Evolutionary conservation across 805 yeast species (phyloP), one percentile per base, ranked within the genome.

Genomic region (Nakazawaea siamensis): DNA sequence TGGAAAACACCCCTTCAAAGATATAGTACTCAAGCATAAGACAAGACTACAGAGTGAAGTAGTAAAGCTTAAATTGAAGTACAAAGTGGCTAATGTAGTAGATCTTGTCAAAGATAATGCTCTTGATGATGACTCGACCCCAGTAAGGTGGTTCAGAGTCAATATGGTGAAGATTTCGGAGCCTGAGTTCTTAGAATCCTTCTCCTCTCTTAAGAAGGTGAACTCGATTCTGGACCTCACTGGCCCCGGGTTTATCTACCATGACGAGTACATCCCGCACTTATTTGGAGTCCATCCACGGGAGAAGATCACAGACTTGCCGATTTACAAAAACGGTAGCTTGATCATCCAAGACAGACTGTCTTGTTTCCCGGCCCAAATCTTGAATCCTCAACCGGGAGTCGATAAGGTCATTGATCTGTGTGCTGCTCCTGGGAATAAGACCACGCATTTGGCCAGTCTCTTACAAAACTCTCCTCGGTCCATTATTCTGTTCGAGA

Each of bases 371-470:
- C 99, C 99, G 0, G 96, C 94, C 0, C 76, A 74, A 41, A 87
- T 92, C 18, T 58, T 92, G 31, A 65, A 73, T 42, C 84, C 90
- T 1, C 37, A 52, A 1, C 64, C 72, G 4, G 80, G 78, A 29
- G 39, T 32, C 9, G 79, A 71, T 39, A 57, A 65, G 17, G 75
- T 87, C 9, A 82, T 92, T 29, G 99, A 92, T 58, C 81, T 96
- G 1, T 88, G 97, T 60, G 88, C 97, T 2, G 98, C 99, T 0
- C 99, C 99, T 4, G 99, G 99, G 4, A 92, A 92, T 57, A 94
- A 92, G 54, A 92, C 99, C 0, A 85, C 97, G 0, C 97, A 90
- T 58, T 60, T 80, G 16, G 95, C 96, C 0, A 74, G 92, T 0
- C 62, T 72, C 33, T 56, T 85, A 16, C 45, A 50, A 3, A 58